Conservation (phyloP, 2,329 filamentous ascomycete species). For the Colletotrichum sp. region DNA sequence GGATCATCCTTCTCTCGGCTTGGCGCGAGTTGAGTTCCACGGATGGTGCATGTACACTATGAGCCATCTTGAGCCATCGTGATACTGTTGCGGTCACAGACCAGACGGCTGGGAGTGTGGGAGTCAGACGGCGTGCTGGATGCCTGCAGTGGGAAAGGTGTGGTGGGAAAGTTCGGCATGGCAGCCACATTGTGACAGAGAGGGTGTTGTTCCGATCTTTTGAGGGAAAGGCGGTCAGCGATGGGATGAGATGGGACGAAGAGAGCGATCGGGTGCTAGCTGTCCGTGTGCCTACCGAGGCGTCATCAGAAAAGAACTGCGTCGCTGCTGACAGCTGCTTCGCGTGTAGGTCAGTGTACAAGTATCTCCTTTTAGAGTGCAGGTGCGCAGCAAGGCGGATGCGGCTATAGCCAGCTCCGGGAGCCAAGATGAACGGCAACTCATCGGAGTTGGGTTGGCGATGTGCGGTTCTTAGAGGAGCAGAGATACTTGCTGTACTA, state of each 20-base stretch:
- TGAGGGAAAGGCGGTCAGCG: constrained; percentile 8
- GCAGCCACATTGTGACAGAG: background rate
- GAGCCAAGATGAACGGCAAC: background rate
- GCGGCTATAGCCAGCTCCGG: background rate
- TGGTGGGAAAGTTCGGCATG: background rate
- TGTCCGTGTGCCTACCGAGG: background rate
- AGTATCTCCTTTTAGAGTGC: background rate
- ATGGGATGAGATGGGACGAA: constrained; percentile 1
- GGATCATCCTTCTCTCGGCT: background rate
- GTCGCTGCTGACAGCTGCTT: background rate
- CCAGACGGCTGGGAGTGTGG: background rate
- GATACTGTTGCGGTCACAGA: background rate
- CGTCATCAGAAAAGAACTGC: background rate
- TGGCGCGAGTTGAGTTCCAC: background rate
- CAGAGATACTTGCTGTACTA: background rate
- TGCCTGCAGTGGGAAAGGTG: background rate
- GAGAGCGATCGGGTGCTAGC: background rate
- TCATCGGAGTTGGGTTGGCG: background rate
- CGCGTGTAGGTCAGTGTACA: background rate
- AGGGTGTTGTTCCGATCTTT: background rate
- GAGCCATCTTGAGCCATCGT: constrained; percentile 6
- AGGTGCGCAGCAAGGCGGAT: background rate
- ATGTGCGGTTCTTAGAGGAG: background rate
- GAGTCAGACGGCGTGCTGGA: background rate
- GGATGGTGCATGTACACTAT: background rate